Evolutionary conservation across 345 rosid genomes (phyloP).

Genomic region (Eucalyptus polyanthemos): DNA sequence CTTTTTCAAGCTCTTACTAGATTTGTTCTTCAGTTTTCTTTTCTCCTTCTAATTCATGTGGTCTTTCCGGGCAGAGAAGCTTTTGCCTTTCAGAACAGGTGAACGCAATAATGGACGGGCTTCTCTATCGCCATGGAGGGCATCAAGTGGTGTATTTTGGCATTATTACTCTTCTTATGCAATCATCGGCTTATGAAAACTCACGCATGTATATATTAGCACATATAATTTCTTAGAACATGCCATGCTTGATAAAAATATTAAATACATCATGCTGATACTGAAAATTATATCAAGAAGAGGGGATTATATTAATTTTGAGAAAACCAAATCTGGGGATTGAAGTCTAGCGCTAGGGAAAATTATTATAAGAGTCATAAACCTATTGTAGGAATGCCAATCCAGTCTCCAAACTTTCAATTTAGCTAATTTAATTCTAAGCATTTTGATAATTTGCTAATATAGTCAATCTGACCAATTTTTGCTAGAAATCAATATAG

Average conservation of each 20-base stretch:
- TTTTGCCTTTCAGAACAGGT: not conserved
- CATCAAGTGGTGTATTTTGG: not conserved
- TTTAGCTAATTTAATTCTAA: not conserved
- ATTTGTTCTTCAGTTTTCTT: not conserved
- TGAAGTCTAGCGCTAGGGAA: not conserved
- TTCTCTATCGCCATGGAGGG: not conserved
- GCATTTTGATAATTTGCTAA: not conserved
- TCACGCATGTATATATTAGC: not conserved
- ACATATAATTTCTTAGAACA: not conserved
- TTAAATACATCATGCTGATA: not conserved
- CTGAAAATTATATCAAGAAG: not conserved
- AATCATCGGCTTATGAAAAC: not conserved
- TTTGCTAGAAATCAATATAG: not conserved
- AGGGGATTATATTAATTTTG: not conserved
- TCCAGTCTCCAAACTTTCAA: not conserved
- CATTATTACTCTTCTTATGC: not conserved
- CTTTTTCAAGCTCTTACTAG: not conserved
- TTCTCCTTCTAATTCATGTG: not conserved
- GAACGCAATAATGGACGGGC: not conserved
- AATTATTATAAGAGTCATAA: not conserved
- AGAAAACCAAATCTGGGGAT: not conserved
- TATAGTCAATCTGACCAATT: fast-evolving
- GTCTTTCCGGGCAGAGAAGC: not conserved
- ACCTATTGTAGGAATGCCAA: fast-evolving
- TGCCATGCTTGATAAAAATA: not conserved